Conservation (phyloP, 2,329 filamentous ascomycete species). For the Monilinia polystroma region DNA sequence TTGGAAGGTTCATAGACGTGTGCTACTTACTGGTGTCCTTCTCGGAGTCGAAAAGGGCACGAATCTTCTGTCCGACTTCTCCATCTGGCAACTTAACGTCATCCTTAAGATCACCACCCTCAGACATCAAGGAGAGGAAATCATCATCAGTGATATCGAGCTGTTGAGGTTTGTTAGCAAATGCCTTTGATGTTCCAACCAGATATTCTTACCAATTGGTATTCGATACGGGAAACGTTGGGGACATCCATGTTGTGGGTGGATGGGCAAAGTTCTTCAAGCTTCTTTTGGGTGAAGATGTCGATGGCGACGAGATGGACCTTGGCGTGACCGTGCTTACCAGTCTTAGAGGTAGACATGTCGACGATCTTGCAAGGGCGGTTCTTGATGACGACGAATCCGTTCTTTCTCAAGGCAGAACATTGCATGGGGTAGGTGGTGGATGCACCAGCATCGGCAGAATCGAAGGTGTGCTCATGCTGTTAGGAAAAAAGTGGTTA, state of each 20-base stretch:
- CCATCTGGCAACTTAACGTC: constrained; percentile 92
- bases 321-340: constrained; percentile 99
- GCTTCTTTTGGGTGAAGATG: constrained; percentile 99
- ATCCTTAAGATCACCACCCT: constrained; percentile 84
- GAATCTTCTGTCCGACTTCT: constrained; percentile 85
- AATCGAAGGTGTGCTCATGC: constrained; percentile 71
- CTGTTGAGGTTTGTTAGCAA: constrained; percentile 47
- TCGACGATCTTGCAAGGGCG: constrained; percentile 99
- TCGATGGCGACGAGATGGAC: constrained; percentile 97
- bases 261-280: constrained; percentile 97
- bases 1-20: not conserved
- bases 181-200: not conserved
- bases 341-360: constrained; percentile 99
- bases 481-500: constrained; percentile 23
- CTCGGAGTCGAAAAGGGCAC: constrained; percentile 77
- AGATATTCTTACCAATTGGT: constrained; percentile 76
- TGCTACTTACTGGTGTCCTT: constrained; percentile 85
- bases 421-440: constrained; percentile 97
- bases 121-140: constrained; percentile 91
- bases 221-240: constrained; percentile 86
- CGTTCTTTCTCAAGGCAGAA: constrained; percentile 99
- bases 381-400: constrained; percentile 96
- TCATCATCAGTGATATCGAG: constrained; percentile 91
- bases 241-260: constrained; percentile 99
- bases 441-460: constrained; percentile 94